Base-by-base conservation (phyloP, 2,329 filamentous ascomycete genomes). In the Xylariaceae sp. region DNA sequence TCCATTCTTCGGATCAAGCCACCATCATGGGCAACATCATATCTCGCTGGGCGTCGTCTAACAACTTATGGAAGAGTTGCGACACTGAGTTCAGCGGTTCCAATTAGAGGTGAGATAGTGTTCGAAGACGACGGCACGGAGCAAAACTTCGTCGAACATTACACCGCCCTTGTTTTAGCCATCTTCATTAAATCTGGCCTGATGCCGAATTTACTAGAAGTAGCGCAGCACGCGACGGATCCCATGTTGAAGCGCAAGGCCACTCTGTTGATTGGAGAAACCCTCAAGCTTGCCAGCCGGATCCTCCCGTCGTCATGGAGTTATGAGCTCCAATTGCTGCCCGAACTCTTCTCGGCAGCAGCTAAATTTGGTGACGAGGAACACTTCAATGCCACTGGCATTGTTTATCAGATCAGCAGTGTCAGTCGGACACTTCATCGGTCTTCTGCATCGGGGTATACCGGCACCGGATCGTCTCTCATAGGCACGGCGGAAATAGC, bases 371-470 rank as follows among this genome's bases (percentile, higher is more conserved):
- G 82, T 19, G 78, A 84, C 18, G 83, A 92, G 29, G 80, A 84
- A 21, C 85, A 89, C 51, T 92, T 92, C 62, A 78, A 88, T 53
- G 90, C 92, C 6, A 92, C 90, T 7, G 86, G 90, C 7, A 95
- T 95, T 16, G 89, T 99, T 12, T 99, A 97, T 66, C 94, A 97
- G 68, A 95, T 99, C 50, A 96, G 96, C 73, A 96, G 92, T 67
- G 91, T 99, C 61, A 99, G 92, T 69, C 84, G 90, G 58, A 97
- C 92, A 0, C 74, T 99, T 13, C 95, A 95, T 67, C 82, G 91
- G 53, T 95, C 89, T 45, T 81, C 83, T 5, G 79, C 80, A 1
- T 75, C 79, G 0, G 71, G 74, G 6, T 72, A 70, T 52, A 59
- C 68, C 1, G 62, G 70, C 2, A 70, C 69, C 2, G 61, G 66